Evolutionary conservation across 345 rosid species (phyloP), one percentile per base, ranked within the genome.

Genomic region (Mercurialis annua): DNA sequence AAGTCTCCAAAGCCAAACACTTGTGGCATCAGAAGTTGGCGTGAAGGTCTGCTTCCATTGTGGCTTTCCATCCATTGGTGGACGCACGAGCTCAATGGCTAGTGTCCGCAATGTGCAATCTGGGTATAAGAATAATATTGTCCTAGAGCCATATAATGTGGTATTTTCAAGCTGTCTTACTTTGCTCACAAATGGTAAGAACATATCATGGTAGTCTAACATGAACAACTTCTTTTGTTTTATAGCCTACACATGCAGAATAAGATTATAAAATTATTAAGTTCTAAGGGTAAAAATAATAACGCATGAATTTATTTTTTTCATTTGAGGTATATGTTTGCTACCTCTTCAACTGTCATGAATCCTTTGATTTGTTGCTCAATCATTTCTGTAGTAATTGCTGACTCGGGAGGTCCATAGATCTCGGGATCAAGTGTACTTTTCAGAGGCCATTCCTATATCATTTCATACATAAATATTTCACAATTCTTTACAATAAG

Each of bases 401-500:
- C 83, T 27, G 98, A 92, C 59, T 70, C 87, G 0, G 83, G 68
- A 0, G 87, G 81, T 16, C 98, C 96, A 4, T 90, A 92, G 2
- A 79, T 73, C 7, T 15, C 54, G 0, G 95, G 87, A 67, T 92
- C 98, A 16, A 92, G 87, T 26, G 78, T 73, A 70, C 98, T 90
- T 76, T 66, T 83, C 76, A 90, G 30, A 8, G 98, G 98, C 95
- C 92, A 92, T 64, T 92, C 95, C 98, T 89, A 63, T 7, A 74
- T 10, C 70, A 26, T 63, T 20, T n/a, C n/a, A n/a, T n/a, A 1
- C n/a, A 49, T 14, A 36, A 36, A 5, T n/a, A n/a, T n/a, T n/a
- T 2, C 40, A 43, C 33, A 33, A n/a, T 20, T 53, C n/a, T 16
- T 3, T 66, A 20, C 7, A 24, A n/a, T 8, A 53, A 26, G 24